Base-by-base conservation (phyloP, 169 alveolate genomes). In the Cryptosporidium ubiquitum region DNA sequence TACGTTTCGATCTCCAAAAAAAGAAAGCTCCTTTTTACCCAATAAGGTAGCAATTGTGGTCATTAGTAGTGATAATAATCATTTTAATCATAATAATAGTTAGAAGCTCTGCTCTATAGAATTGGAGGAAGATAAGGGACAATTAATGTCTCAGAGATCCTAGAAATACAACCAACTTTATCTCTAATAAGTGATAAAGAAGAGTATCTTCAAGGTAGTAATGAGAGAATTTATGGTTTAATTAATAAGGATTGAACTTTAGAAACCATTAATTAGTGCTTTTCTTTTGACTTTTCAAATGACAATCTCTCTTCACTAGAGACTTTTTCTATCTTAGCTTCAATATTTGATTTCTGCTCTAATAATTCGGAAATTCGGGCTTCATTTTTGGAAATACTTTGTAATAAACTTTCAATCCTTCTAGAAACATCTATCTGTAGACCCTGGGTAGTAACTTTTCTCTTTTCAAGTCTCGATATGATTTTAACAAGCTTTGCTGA, bases 391-490 rank as follows among this genome's bases (percentile, higher is more conserved):
- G 39, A 14, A 31, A 73, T 51, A 16, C 51, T 35, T 51, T 51
- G 42, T 18, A 5, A 35, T 14, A 73, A 26, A 12, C 20, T 7
- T 5, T 58, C 47, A 10, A 79, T 26, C 37, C 86, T 79, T 23
- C 16, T 61, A 23, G 12, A 35, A 40, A 40, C 40, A 26, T 57
- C 75, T 7, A 40, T 60, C 23, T 79, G 86, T 12, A 79, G 58
- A 23, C 29, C 51, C 3, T 79, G 79, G 5, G 49, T 61, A 0
- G 51, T 47, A 33, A 0, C 39, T 44, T 79, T 79, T 10, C 75
- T 68, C 51, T 42, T 58, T 20, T 68, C 68, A 39, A 79, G 26
- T 18, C 49, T 79, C 23, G 49, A 23, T 10, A 60, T 23, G 2
- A 26, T 16, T 3, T 16, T 42, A 10, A 16, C 47, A n/a, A 60